Percentiles rank a stretch among this genome's conserved stretches.
Evolutionary conservation across 176 grass and related monocot species (phyloP).

Genomic region (Musa schizocarpa): DNA sequence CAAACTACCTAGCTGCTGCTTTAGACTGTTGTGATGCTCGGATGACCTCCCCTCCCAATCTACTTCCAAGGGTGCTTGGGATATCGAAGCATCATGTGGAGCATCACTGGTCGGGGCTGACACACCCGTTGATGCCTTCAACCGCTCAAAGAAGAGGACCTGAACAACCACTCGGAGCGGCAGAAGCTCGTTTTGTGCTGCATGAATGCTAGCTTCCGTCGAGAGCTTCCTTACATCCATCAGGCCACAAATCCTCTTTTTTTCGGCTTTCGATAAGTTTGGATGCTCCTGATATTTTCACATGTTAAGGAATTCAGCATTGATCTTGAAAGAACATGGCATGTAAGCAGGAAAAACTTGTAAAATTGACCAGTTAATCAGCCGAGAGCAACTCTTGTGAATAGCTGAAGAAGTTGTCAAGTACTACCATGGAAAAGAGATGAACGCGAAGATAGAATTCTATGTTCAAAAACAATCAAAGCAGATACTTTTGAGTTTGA

Average conservation of each 20-base stretch:
- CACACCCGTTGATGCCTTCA: constrained; percentile 18
- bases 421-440: too few species aligned
- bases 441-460: too few species aligned
- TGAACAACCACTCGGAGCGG: constrained; percentile 89
- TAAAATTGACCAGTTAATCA: too few species aligned
- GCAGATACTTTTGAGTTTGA: too few species aligned
- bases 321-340: not conserved
- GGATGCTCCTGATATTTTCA: constrained; percentile 57
- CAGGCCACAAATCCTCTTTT: constrained; percentile 68
- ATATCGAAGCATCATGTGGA: constrained; percentile 14
- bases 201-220: constrained; percentile 53
- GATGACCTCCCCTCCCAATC: constrained; percentile 33
- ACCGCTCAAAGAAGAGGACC: constrained; percentile 94
- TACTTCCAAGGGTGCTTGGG: constrained; percentile 19
- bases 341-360: not conserved
- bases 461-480: too few species aligned
- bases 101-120: constrained; percentile 4
- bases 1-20: constrained; percentile 39
- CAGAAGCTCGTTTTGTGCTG: constrained; percentile 82
- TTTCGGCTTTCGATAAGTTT: constrained; percentile 60
- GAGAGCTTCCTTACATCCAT: constrained; percentile 92
- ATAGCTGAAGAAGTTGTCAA: too few species aligned
- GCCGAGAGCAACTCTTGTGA: too few species aligned
- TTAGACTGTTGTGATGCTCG: constrained; percentile 37
- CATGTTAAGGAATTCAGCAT: not conserved